A percentile compares a stretch with the other conserved stretches of the same genome.
Conservation (phyloP, 805 yeast genomes). For the Candida khao-thaluensis region DNA sequence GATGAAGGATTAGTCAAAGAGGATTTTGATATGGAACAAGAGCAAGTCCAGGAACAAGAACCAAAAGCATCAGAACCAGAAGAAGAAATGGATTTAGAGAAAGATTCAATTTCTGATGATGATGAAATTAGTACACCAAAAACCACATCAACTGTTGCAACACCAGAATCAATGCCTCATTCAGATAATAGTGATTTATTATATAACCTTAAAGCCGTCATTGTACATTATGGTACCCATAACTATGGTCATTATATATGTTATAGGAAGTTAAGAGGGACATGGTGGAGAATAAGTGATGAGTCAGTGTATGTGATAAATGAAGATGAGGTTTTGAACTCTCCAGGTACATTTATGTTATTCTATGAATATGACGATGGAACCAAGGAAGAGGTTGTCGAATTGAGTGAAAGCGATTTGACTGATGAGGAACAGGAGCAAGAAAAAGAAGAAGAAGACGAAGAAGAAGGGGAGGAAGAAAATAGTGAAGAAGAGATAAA, state of each 20-base stretch:
- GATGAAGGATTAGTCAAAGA: slow-evolving; percentile 29
- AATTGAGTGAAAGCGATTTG: slow-evolving; percentile 15
- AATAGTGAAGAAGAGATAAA: neutral
- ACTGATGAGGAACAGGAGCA: slow-evolving; percentile 21
- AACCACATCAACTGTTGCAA: slow-evolving; percentile 11
- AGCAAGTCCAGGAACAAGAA: neutral
- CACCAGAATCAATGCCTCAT: slow-evolving; percentile 12
- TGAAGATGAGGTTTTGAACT: slow-evolving; percentile 74
- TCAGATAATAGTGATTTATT: slow-evolving; percentile 33
- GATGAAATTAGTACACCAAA: slow-evolving; percentile 12
- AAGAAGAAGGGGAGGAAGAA: neutral
- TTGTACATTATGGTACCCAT: slow-evolving; percentile 93
- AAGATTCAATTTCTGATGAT: slow-evolving; percentile 14
- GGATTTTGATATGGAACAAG: neutral
- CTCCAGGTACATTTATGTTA: slow-evolving; percentile 90
- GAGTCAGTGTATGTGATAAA: slow-evolving; percentile 79
- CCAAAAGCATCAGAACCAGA: no score
- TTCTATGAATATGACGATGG: slow-evolving; percentile 66
- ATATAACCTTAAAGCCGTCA: slow-evolving; percentile 79
- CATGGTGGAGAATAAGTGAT: slow-evolving; percentile 96
- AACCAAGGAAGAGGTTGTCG: slow-evolving; percentile 19
- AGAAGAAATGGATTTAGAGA: slow-evolving; percentile 1
- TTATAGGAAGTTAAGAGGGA: slow-evolving; percentile 73
- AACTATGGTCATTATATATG: slow-evolving; percentile 97
- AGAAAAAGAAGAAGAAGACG: neutral